Evolutionary conservation across 2,329 filamentous ascomycete species (phyloP).

Genomic region (Bipolaris bicolor): DNA sequence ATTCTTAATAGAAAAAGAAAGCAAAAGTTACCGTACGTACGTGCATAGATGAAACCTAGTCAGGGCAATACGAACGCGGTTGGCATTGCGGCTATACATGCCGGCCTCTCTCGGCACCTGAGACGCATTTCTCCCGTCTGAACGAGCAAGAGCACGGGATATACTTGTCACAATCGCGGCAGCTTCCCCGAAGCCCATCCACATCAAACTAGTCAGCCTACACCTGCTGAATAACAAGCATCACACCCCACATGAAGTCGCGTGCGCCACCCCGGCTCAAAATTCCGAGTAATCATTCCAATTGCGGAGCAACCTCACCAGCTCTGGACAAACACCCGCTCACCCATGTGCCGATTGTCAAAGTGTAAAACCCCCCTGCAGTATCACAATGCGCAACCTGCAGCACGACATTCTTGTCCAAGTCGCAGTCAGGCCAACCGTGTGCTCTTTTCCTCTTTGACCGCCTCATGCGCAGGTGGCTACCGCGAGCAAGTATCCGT

Average conservation of each 20-base stretch:
- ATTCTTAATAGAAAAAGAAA: neutral
- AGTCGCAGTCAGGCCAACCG: no score
- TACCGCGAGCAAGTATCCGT: no score
- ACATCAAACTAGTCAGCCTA: neutral
- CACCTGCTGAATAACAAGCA: neutral
- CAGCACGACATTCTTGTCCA: no score
- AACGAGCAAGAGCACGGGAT: neutral
- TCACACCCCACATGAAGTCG: neutral
- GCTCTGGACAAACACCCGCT: no score
- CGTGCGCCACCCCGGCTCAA: no score
- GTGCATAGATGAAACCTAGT: neutral
- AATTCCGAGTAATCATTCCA: no score
- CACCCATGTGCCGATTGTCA: no score
- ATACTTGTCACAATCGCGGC: neutral
- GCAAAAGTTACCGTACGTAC: neutral
- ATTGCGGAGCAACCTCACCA: no score
- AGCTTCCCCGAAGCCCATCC: neutral
- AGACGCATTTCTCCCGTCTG: neutral
- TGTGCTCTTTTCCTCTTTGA: no score
- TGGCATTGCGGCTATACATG: neutral
- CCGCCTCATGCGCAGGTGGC: no score
- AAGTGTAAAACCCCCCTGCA: no score
- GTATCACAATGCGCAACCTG: no score
- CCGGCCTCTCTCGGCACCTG: neutral
- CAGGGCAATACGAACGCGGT: neutral